Conservation (phyloP, 78 protist genomes). For the Bodo saltans region DNA sequence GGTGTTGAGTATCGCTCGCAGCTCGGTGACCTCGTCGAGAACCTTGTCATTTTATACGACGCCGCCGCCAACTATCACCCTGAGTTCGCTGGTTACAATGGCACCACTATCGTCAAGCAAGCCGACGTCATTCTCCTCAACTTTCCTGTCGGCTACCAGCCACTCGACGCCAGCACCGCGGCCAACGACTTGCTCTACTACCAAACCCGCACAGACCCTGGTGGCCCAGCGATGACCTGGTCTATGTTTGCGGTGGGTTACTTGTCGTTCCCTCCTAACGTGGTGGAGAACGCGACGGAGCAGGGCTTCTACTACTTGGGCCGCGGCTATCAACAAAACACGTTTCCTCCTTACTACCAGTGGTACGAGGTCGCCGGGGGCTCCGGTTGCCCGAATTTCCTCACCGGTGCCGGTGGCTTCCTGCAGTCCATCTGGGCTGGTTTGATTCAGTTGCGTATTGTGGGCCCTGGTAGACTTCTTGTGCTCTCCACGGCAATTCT, state of each 20-base stretch:
- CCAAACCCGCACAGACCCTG: slow-evolving; percentile 1
- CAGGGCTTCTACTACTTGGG: too few species aligned
- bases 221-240: slow-evolving; percentile 49
- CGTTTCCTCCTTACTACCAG: background rate
- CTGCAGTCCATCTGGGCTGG: background rate
- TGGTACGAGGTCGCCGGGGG: background rate
- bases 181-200: slow-evolving; percentile 29
- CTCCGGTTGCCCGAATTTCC: slow-evolving; percentile 18
- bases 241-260: slow-evolving; percentile 33
- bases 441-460: too few species aligned
- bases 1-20: too few species aligned
- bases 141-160: slow-evolving; percentile 28
- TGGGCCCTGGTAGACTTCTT: too few species aligned
- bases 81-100: slow-evolving; percentile 23
- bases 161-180: background rate
- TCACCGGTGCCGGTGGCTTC: slow-evolving; percentile 39
- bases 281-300: background rate
- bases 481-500: too few species aligned
- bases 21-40: background rate
- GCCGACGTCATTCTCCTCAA: slow-evolving; percentile 46
- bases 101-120: slow-evolving; percentile 42
- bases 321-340: too few species aligned
- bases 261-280: background rate
- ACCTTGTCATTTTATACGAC: slow-evolving; percentile 4
- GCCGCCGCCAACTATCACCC: slow-evolving; percentile 4